These are phyloP conservation scores for Yamadazyma spencermartinsiae DNA, from an alignment of 1,139 yeast genomes.

Conservation along the genomic window DNA sequence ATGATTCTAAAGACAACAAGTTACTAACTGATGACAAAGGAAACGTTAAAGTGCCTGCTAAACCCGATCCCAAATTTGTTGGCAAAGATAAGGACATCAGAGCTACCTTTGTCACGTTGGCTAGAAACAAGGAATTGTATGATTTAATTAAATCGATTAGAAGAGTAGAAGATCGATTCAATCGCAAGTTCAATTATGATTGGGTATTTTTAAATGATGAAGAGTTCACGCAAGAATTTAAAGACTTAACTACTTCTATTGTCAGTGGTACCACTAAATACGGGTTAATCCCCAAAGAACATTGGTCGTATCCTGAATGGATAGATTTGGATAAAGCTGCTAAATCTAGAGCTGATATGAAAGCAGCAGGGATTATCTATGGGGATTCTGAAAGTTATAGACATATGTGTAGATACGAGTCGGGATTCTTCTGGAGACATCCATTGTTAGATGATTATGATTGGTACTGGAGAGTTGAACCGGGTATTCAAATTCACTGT, in stretches of 20 bases:
- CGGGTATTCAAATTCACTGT: conserved; percentile 61
- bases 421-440: conserved; percentile 64
- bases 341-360: conserved; percentile 47
- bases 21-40: conserved; percentile 7
- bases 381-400: conserved; percentile 67
- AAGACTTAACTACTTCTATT: conserved; percentile 43
- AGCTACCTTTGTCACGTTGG: conserved; percentile 63
- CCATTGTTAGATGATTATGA: conserved; percentile 54
- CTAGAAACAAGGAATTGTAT: conserved; percentile 62
- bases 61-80: conserved; percentile 11
- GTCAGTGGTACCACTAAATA: conserved; percentile 64
- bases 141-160: conserved; percentile 68
- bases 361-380: conserved; percentile 52
- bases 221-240: conserved; percentile 58
- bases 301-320: conserved; percentile 76
- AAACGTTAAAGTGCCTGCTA: conserved; percentile 11
- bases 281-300: conserved; percentile 61
- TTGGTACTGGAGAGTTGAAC: conserved; percentile 77
- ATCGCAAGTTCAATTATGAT: conserved; percentile 65
- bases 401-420: conserved; percentile 76
- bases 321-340: conserved; percentile 61
- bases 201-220: conserved; percentile 80
- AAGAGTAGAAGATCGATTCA: conserved; percentile 71
- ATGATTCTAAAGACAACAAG: conserved; percentile 2
- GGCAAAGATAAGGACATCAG: conserved; percentile 39